Evolutionary conservation across 305 asterid species (phyloP), one percentile per base, ranked within the genome.

Genomic region (Fraxinus nigra): DNA sequence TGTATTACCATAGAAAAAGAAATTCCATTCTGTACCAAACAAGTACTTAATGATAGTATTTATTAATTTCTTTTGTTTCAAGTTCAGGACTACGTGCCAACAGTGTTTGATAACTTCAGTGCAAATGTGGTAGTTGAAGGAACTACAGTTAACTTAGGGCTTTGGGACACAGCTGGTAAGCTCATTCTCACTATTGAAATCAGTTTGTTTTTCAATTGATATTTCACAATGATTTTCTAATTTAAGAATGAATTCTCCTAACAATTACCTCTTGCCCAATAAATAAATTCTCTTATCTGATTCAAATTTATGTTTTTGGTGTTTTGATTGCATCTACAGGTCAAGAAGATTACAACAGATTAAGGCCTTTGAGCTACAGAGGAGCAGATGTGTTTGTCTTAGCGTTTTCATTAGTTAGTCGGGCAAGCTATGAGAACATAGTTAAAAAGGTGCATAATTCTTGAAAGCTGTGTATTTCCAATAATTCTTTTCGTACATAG

Each of bases 111-210:
- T 85, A 95, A 94, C 92, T 95, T 95, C 92, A 95, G 99, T 82
- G 99, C 99, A 83, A 94, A 95, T 89, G 97, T 95, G 87, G 97
- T 93, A 5, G 97, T 91, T 84, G 99, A 95, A 87, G 96, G 97
- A 83, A 93, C 91, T 81, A 93, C 98, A 24, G 98, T 95, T 82
- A 95, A 95, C 87, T 87, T 95, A 84, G 99, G 99, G 84, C 97
- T 95, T 81, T 95, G 99, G 97, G 99, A 95, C 87, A 94, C 99
- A 79, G 98, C 98, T 87, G 98, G 98, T 93, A 86, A 83, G 79
- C 48, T 69, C 56, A 14, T 85, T 26, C 79, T 48, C 7, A 34
- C 74, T 26, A 22, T 74, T 81, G 32, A 48, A 20, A 54, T 81
- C 13, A 72, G 13, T 72, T 76, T 40, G 72, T 26, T 84, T 79